Percentiles rank a stretch among this genome's conserved stretches.
These are phyloP conservation scores for Aquanectria penicillioides DNA, from an alignment of 2,329 filamentous ascomycete genomes.

Conservation along the genomic window DNA sequence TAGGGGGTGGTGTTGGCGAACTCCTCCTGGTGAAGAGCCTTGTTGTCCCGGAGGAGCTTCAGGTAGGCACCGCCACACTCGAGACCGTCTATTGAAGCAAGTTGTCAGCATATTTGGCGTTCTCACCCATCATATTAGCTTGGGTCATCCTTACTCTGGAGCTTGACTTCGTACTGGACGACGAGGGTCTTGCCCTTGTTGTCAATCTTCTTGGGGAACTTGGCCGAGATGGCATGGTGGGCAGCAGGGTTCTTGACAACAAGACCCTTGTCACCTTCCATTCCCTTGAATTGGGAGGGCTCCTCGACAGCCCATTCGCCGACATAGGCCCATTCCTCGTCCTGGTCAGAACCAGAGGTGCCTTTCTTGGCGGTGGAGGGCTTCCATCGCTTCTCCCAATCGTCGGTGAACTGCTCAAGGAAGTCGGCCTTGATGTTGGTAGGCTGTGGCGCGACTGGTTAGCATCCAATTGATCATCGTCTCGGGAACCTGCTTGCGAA, in stretches of 20 bases:
- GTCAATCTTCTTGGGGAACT: conserved; percentile 95
- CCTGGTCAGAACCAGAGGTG: conserved; percentile 74
- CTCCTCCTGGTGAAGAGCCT: conserved; percentile 95
- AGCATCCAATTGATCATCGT: conserved; percentile 35
- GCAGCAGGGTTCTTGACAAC: conserved; percentile 98
- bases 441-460: conserved; percentile 68
- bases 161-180: conserved; percentile 99
- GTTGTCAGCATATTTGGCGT: conserved; percentile 42
- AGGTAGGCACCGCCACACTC: conserved; percentile 99
- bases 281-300: conserved; percentile 88
- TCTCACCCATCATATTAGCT: not conserved
- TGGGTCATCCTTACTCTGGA: conserved; percentile 78
- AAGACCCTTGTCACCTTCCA: conserved; percentile 94
- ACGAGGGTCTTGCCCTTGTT: conserved; percentile 98
- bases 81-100: conserved; percentile 74
- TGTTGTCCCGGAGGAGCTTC: conserved; percentile 98
- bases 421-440: conserved; percentile 91
- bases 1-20: conserved; percentile 98
- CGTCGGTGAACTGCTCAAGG: conserved; percentile 97
- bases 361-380: conserved; percentile 97
- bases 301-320: conserved; percentile 98
- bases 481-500: not conserved
- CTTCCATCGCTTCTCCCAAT: conserved; percentile 95
- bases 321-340: conserved; percentile 97
- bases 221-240: conserved; percentile 99